Evolutionary conservation across 495 filamentous ascomycete species (phyloP), one percentile per base, ranked within the genome.

Genomic region (Saxispiralis lemnorum): DNA sequence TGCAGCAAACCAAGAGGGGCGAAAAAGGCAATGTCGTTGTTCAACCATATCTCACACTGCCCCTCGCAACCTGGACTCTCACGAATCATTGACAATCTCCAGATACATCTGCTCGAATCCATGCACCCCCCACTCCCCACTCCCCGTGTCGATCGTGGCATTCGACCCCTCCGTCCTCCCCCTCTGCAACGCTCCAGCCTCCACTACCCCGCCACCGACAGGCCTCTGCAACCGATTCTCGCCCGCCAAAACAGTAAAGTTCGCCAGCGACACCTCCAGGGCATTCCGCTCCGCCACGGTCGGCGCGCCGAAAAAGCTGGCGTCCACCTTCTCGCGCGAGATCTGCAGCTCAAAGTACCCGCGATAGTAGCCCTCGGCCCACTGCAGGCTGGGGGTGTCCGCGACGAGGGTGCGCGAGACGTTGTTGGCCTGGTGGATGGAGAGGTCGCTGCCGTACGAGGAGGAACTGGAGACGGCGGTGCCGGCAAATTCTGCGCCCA

Each of bases 401-500:
- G 44, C 52, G 17, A 74, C 59, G 17, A 71, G 62, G 16, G 55
- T 56, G 16, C 56, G 21, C 5, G 66, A 61, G 40, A 52, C 36
- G 18, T 51, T 50, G 40, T 66, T 61, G 9, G 65, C 65, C 6
- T 38, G 53, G 10, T 46, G 47, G 37, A 73, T 55, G 4, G 64
- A 59, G 12, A 61, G 59, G 41, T 63, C 65, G 30, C 62, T 61
- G n/a, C 70, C 72, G 15, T 38, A 41, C 63, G 32, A 41, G 15
- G 59, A 56, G 6, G 62, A 55, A 15, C 66, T 71, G 19, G 63
- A 64, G 21, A 81, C 75, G 0, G 73, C 74, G 0, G 71, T 65
- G 12, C 73, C 75, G 28, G 70, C 76, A 42, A 81, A 75, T 54
- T 81, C 76, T 35, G 78, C 74, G 30, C 74, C 76, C 16, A 81